phyloP scores from a whole-genome alignment of 225 moss, liverwort and hornwort genomes.

The Anthoceros angustus region DNA sequence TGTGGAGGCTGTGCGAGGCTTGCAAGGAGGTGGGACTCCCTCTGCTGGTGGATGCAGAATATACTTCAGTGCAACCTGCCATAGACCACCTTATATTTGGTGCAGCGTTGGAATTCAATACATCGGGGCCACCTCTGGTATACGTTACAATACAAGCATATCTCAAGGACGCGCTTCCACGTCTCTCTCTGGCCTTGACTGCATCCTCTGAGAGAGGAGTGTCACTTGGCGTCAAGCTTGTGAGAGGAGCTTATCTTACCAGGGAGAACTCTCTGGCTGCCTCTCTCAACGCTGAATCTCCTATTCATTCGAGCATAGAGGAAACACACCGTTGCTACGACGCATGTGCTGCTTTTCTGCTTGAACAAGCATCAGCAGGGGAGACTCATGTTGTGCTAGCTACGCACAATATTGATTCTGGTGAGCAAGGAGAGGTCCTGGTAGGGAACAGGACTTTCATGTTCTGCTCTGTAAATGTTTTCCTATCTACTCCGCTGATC shows the following conservation, averaged over 20 bases:
- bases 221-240: conserved; percentile 66
- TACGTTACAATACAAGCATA: conserved; percentile 84
- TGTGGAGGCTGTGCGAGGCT: conserved; percentile 41
- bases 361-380: conserved; percentile 42
- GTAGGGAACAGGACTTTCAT: neutral
- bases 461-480: neutral
- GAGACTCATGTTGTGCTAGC: conserved; percentile 52
- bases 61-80: conserved; percentile 67
- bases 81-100: conserved; percentile 60
- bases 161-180: conserved; percentile 59
- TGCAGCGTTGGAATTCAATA: conserved; percentile 59
- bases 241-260: conserved; percentile 79
- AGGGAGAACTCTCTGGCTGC: conserved; percentile 53
- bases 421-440: conserved; percentile 16
- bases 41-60: conserved; percentile 76
- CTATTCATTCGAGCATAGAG: conserved; percentile 50
- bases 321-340: conserved; percentile 68
- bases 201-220: conserved; percentile 43
- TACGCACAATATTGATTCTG: conserved; percentile 77
- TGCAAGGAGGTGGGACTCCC: conserved; percentile 52
- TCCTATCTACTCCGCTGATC: neutral
- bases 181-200: conserved; percentile 45
- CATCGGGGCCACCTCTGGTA: conserved; percentile 28
- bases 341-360: conserved; percentile 52
- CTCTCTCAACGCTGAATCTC: conserved; percentile 37